Evolutionary conservation across 2,329 filamentous ascomycete genomes (phyloP).

Genomic region (Coniochaeta sp.): DNA sequence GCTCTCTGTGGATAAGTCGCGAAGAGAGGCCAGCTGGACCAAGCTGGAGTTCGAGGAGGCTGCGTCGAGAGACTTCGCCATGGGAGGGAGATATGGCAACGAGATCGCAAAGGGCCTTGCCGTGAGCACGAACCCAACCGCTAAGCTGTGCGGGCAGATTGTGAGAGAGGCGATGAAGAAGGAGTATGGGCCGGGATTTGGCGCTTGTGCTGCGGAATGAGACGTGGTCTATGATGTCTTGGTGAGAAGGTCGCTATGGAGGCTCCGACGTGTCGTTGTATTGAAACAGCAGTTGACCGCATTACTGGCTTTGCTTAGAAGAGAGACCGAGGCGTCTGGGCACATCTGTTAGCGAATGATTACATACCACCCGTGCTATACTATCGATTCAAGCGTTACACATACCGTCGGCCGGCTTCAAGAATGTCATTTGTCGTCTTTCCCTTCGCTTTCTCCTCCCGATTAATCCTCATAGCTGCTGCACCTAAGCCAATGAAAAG

Average conservation of each 20-base stretch:
- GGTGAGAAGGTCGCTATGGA: background rate
- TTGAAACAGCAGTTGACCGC: background rate
- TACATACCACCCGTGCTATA: background rate
- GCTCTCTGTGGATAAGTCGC: slow-evolving; percentile 27
- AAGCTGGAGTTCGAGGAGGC: slow-evolving; percentile 53
- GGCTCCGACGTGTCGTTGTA: background rate
- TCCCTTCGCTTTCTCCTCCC: slow-evolving; percentile 52
- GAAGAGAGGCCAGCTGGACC: slow-evolving; percentile 41
- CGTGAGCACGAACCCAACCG: slow-evolving; percentile 59
- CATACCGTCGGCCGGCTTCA: slow-evolving; percentile 36
- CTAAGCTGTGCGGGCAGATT: slow-evolving; percentile 62
- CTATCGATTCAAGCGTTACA: background rate
- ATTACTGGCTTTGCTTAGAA: slow-evolving; percentile 6
- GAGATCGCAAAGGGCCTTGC: slow-evolving; percentile 57
- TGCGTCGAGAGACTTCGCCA: slow-evolving; percentile 54
- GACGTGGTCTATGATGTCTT: background rate
- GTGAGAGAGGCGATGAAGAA: slow-evolving; percentile 63
- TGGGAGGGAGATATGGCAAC: slow-evolving; percentile 58
- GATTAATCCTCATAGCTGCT: slow-evolving; percentile 49
- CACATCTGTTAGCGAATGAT: slow-evolving; percentile 2
- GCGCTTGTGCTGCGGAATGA: slow-evolving; percentile 16
- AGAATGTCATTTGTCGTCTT: slow-evolving; percentile 42
- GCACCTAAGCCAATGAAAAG: slow-evolving; percentile 48
- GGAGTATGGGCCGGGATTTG: slow-evolving; percentile 51
- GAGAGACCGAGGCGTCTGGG: slow-evolving; percentile 22